Evolutionary conservation across 2,329 filamentous ascomycete species (phyloP).

Genomic region (Sordariomycetes sp.): DNA sequence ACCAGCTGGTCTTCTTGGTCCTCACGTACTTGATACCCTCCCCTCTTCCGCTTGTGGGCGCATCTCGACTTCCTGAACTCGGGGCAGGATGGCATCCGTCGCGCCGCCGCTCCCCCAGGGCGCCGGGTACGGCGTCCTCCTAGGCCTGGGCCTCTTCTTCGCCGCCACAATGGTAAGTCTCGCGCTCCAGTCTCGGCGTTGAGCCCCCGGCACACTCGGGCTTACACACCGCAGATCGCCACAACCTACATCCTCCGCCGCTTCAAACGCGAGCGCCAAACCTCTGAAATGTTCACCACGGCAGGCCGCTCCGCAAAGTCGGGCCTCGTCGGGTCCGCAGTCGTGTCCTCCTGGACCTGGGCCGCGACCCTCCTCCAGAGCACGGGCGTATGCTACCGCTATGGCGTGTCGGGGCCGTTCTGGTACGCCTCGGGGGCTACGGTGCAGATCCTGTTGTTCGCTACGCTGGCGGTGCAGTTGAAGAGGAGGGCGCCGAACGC

Average conservation of each 20-base stretch:
- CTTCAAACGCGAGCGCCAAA: slow-evolving; percentile 58
- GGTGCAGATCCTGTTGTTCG: slow-evolving; percentile 80
- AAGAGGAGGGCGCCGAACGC: slow-evolving; percentile 81
- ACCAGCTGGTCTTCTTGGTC: neutral
- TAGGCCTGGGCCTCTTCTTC: neutral
- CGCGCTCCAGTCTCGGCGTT: neutral
- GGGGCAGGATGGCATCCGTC: neutral
- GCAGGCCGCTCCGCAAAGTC: slow-evolving; percentile 82
- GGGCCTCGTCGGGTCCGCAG: slow-evolving; percentile 73
- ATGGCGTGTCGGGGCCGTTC: slow-evolving; percentile 50
- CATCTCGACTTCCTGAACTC: neutral
- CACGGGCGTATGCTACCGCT: slow-evolving; percentile 70
- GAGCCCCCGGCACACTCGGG: neutral
- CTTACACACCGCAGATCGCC: slow-evolving; percentile 29
- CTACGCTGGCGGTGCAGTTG: slow-evolving; percentile 78
- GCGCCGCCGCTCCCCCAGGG: neutral
- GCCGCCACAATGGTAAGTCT: slow-evolving; percentile 5
- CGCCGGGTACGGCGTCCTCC: neutral
- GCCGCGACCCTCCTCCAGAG: slow-evolving; percentile 72
- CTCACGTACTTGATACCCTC: neutral
- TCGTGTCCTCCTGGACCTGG: slow-evolving; percentile 93
- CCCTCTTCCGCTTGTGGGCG: neutral
- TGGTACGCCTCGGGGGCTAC: slow-evolving; percentile 61
- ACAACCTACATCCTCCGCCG: slow-evolving; percentile 59
- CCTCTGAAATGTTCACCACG: slow-evolving; percentile 85